Evolutionary conservation across 768 basidiomycete species (phyloP).

Genomic region (Rhizopogon sp.): DNA sequence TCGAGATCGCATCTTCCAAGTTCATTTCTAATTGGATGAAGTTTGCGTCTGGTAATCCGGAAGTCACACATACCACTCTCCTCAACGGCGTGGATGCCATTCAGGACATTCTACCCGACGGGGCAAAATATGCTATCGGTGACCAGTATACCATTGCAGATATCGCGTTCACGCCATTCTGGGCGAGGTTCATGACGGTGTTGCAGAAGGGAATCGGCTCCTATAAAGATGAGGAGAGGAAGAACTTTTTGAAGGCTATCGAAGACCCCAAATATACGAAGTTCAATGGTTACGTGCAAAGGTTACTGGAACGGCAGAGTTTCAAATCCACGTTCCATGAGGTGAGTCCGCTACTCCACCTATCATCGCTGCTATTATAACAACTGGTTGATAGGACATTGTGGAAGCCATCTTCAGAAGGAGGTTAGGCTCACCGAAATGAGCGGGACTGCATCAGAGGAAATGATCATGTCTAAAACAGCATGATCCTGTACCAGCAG

Average conservation of each 20-base stretch:
- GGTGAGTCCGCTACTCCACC: slow-evolving; percentile 29
- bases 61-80: slow-evolving; percentile 12
- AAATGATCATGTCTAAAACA: no score
- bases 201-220: slow-evolving; percentile 48
- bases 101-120: slow-evolving; percentile 42
- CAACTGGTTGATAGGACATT: slow-evolving; percentile 7
- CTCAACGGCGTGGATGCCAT: slow-evolving; percentile 41
- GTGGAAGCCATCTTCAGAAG: not conserved
- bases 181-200: slow-evolving; percentile 44
- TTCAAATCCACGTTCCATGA: slow-evolving; percentile 49
- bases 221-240: slow-evolving; percentile 44
- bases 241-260: slow-evolving; percentile 37
- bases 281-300: slow-evolving; percentile 42
- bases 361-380: not conserved
- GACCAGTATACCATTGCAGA: slow-evolving; percentile 50
- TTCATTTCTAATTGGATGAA: slow-evolving; percentile 26
- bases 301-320: slow-evolving; percentile 47
- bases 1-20: slow-evolving; percentile 47
- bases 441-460: not conserved
- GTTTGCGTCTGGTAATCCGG: not conserved
- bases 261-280: slow-evolving; percentile 40
- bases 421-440: slow-evolving; percentile 6
- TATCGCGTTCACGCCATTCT: slow-evolving; percentile 54
- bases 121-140: slow-evolving; percentile 33
- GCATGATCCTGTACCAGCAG: not conserved